Percentiles rank a stretch among this genome's conserved stretches.
phyloP scores from a whole-genome alignment of 495 filamentous ascomycete species.

The Ascodesmis nigricans region DNA sequence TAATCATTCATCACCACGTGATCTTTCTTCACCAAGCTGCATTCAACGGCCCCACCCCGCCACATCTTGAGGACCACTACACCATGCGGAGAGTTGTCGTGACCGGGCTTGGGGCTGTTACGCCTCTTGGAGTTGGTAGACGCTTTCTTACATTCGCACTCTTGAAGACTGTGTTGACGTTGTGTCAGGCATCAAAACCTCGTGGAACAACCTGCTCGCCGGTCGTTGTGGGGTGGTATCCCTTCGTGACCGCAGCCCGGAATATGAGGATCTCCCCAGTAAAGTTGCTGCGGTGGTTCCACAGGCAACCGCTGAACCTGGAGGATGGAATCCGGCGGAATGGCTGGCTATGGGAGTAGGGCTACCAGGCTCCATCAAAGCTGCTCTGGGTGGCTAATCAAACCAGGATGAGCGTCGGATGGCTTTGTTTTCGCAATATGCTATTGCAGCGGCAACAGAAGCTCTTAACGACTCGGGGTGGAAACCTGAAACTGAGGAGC shows the following conservation, averaged over 20 bases:
- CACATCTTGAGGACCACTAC: slow-evolving; percentile 1
- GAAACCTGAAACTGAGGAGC: slow-evolving; percentile 37
- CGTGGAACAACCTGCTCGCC: slow-evolving; percentile 63
- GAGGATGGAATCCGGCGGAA: slow-evolving; percentile 49
- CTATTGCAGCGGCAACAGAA: slow-evolving; percentile 67
- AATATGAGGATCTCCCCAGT: slow-evolving; percentile 51
- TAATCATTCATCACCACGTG: too few species aligned
- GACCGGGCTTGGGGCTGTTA: slow-evolving; percentile 81
- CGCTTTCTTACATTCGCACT: neutral
- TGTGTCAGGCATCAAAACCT: slow-evolving; percentile 45
- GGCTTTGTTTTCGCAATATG: slow-evolving; percentile 84
- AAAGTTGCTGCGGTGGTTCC: slow-evolving; percentile 72
- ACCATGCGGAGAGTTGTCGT: slow-evolving; percentile 83
- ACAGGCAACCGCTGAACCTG: slow-evolving; percentile 31
- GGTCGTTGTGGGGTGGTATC: slow-evolving; percentile 61
- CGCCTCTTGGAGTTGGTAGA: slow-evolving; percentile 63
- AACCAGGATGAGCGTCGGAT: slow-evolving; percentile 46
- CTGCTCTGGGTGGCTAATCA: neutral
- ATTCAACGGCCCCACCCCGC: too few species aligned
- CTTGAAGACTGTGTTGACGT: neutral
- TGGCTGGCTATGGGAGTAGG: slow-evolving; percentile 43
- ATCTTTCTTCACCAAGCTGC: too few species aligned
- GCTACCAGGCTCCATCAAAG: slow-evolving; percentile 1
- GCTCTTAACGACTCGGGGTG: slow-evolving; percentile 68
- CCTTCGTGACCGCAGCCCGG: slow-evolving; percentile 32